These are phyloP conservation scores for Colletotrichum plurivorum DNA, from an alignment of 2,329 filamentous ascomycete species.

Conservation along the genomic window DNA sequence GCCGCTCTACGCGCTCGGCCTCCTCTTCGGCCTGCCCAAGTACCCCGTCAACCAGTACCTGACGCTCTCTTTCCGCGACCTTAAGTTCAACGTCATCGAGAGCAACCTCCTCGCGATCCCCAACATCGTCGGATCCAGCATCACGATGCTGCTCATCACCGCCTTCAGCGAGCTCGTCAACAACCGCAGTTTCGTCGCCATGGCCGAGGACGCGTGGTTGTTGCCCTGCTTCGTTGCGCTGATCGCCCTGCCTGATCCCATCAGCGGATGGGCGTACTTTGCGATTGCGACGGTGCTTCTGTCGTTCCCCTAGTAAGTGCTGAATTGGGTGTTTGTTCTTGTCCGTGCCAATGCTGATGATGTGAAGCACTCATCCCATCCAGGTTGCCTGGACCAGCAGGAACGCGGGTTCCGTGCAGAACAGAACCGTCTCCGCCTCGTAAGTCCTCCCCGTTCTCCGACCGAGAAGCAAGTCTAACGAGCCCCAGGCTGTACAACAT, in stretches of 20 bases:
- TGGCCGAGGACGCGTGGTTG: slow-evolving; percentile 66
- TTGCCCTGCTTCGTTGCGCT: slow-evolving; percentile 68
- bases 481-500: slow-evolving; percentile 63
- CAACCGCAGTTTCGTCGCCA: slow-evolving; percentile 62
- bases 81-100: slow-evolving; percentile 58
- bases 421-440: slow-evolving; percentile 70
- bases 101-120: slow-evolving; percentile 55
- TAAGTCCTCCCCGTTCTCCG: slow-evolving; percentile 38
- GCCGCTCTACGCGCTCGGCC: slow-evolving; percentile 65
- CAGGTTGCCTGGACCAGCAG: slow-evolving; percentile 70
- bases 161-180: slow-evolving; percentile 65
- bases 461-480: not conserved
- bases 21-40: slow-evolving; percentile 54
- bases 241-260: slow-evolving; percentile 54
- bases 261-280: slow-evolving; percentile 62
- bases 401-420: slow-evolving; percentile 71
- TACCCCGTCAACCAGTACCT: slow-evolving; percentile 46
- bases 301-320: slow-evolving; percentile 62
- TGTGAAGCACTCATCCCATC: slow-evolving; percentile 61
- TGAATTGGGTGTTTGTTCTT: not conserved
- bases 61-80: slow-evolving; percentile 44
- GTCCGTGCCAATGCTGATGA: not conserved
- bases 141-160: slow-evolving; percentile 64
- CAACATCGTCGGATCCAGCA: slow-evolving; percentile 66
- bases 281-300: slow-evolving; percentile 63